Conservation (phyloP, 208 protist species). For the Trypanosoma scelopori region DNA sequence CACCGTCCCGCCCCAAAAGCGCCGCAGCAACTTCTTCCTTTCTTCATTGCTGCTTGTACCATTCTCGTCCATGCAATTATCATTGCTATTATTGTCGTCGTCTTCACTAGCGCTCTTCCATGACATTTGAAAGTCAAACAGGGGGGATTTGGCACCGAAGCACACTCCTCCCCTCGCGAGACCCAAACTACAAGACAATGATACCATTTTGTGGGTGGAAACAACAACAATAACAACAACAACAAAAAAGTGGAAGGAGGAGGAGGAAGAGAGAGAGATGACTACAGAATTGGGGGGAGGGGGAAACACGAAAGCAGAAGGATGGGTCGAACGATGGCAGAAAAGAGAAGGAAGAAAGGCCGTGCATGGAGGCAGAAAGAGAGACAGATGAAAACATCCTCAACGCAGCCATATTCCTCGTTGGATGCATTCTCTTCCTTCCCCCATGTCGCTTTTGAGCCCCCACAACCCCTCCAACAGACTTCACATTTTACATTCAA, state of each 20-base stretch:
- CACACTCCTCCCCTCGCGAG: too few relatives aligned
- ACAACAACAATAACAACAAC: background rate
- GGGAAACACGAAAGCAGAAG: background rate
- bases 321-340: background rate
- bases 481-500: constrained; percentile 3
- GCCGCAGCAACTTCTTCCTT: constrained; percentile 35
- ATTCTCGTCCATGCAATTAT: background rate
- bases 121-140: background rate
- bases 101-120: background rate
- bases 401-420: background rate
- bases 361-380: background rate
- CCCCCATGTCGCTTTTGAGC: background rate
- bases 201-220: too few relatives aligned
- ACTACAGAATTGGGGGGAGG: background rate
- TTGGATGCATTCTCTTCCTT: background rate
- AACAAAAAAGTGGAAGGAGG: background rate
- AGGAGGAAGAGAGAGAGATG: background rate
- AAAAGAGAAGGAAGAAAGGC: background rate
- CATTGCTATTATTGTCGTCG: background rate
- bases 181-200: too few relatives aligned
- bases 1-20: constrained; percentile 53
- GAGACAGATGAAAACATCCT: background rate
- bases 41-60: background rate
- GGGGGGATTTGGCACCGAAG: background rate
- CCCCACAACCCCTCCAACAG: background rate